Percentiles rank a stretch among this genome's conserved stretches.
phyloP scores from a whole-genome alignment of 768 basidiomycete species.

The Cystobasidium tubakii region DNA sequence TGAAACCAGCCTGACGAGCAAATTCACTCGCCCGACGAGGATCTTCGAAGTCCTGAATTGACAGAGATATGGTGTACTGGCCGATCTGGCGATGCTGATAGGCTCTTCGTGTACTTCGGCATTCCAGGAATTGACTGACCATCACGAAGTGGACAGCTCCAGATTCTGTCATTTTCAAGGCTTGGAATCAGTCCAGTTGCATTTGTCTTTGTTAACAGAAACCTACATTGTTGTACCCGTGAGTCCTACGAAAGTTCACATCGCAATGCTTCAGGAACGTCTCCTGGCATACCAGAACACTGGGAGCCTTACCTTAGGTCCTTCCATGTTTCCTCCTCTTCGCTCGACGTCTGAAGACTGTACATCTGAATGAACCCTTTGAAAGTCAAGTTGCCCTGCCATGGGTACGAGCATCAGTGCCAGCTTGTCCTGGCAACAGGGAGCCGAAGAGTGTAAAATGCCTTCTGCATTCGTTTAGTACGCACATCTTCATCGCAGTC shows the following conservation, averaged over 20 bases:
- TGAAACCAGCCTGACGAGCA: too few relatives aligned
- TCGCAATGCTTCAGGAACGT: background rate
- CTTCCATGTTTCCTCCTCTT: slow-evolving; percentile 12
- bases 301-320: background rate
- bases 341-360: slow-evolving; percentile 5
- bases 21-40: too few relatives aligned
- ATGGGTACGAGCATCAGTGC: too few relatives aligned
- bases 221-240: slow-evolving; percentile 2
- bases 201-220: background rate
- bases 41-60: too few relatives aligned
- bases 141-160: background rate
- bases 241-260: background rate
- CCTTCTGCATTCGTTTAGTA: background rate
- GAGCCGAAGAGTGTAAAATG: background rate
- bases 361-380: slow-evolving; percentile 21
- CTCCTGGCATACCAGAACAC: background rate
- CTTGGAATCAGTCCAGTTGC: too few relatives aligned
- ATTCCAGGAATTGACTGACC: too few relatives aligned
- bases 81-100: too few relatives aligned
- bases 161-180: background rate
- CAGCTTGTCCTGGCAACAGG: too few relatives aligned
- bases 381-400: slow-evolving; percentile 11
- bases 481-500: background rate
- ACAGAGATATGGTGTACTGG: too few relatives aligned
- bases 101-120: too few relatives aligned